Base-by-base conservation (phyloP, 164 flowering plant species). In the Kalanchoe fedtschenkoi region DNA sequence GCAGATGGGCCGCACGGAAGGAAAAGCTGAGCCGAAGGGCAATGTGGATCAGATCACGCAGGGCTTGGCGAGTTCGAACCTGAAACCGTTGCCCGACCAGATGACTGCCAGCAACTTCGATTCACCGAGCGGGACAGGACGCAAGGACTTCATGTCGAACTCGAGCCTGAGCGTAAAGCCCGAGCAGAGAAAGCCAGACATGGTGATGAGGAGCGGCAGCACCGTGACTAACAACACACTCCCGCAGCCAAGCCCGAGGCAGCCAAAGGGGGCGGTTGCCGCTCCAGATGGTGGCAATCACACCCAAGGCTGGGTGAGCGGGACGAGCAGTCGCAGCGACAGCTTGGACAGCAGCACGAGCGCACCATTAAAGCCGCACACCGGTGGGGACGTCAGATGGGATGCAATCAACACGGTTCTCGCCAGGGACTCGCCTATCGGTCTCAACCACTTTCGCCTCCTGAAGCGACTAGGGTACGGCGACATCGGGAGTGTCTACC, bases 301-400 rank as follows among this genome's bases (percentile, higher is more conserved):
- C n/a, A n/a, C n/a, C n/a, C n/a, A n/a, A n/a, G n/a, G n/a, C n/a
- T n/a, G n/a, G n/a, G n/a, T n/a, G n/a, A n/a, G n/a, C n/a, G 15
- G 29, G 24, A 37, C 39, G 11, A 44, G 51, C 21, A 44, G 9
- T 44, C 51, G 51, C 5, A 44, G 51, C 21, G 51, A 44, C 51
- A 44, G 51, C 51, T n/a, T 44, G 6, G 51, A 44, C 6, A 44
- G 26, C 24, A 44, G 7, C 51, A 44, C 51, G 8, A n/a, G 51
- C 24, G 55, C 55, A 47, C 55, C 55, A 21, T 47, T 22, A 21
- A 47, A 47, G 24, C 55, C 55, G 13, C 55, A 47, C 24, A 47
- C 55, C 2, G 55, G 55, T 21, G 55, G 55, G 11, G 55, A 47
- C 24, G 30, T 47, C 24, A 47, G 55, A 22, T 47, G 55, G 55